Evolutionary conservation across 2,329 filamentous ascomycete genomes (phyloP).

Genomic region (Cryphonectria carpinicola): DNA sequence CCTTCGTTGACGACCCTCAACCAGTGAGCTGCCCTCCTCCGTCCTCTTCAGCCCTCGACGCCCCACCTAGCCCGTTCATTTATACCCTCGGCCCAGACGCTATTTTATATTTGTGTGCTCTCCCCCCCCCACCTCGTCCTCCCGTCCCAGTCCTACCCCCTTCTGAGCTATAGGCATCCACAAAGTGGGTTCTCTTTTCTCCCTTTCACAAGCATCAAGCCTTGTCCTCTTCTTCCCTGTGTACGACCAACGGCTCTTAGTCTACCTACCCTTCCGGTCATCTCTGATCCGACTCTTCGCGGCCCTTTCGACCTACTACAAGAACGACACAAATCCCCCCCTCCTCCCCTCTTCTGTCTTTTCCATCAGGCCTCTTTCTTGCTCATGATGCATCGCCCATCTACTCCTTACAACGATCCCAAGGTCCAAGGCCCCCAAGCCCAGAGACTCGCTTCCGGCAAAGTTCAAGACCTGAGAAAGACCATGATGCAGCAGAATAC

Average conservation of each 20-base stretch:
- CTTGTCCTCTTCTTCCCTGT: conserved; percentile 37
- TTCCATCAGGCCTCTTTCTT: not conserved
- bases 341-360: conserved; percentile 10
- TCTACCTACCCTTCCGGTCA: conserved; percentile 31
- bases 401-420: conserved; percentile 51
- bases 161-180: conserved; percentile 17
- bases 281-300: conserved; percentile 29
- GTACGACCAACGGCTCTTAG: conserved; percentile 34
- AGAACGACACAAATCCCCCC: conserved; percentile 39
- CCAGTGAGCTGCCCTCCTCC: conserved; percentile 35
- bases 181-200: conserved; percentile 35
- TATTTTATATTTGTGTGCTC: conserved; percentile 33
- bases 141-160: conserved; percentile 18
- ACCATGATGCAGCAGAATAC: conserved; percentile 52
- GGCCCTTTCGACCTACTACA: conserved; percentile 31
- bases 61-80: conserved; percentile 34
- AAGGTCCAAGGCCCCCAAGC: conserved; percentile 48
- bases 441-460: conserved; percentile 44
- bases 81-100: conserved; percentile 42
- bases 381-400: conserved; percentile 16
- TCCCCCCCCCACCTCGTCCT: conserved; percentile 29
- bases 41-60: conserved; percentile 35
- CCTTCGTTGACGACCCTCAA: conserved; percentile 5
- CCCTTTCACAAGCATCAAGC: conserved; percentile 38
- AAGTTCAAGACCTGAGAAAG: conserved; percentile 33